Conservation (phyloP, 208 protist species). For the Leishmania arabica region DNA sequence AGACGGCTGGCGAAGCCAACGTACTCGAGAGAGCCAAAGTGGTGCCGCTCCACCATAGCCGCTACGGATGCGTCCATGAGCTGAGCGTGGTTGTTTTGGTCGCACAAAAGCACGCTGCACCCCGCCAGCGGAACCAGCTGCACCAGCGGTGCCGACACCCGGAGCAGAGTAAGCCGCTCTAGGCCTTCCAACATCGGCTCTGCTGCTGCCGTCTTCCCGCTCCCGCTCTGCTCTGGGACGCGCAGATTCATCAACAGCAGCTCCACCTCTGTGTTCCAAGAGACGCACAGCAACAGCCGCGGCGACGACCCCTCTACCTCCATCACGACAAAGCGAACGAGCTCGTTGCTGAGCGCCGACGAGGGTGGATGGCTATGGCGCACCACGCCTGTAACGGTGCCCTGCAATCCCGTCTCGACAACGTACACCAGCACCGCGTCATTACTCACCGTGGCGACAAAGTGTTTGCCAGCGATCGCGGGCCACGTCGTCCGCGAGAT, state of each 20-base stretch:
- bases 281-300: slow-evolving; percentile 50
- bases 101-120: slow-evolving; percentile 45
- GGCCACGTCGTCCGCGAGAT: slow-evolving; percentile 23
- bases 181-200: slow-evolving; percentile 28
- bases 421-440: slow-evolving; percentile 50
- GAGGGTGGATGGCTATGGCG: slow-evolving; percentile 39
- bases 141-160: slow-evolving; percentile 37
- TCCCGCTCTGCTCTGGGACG: slow-evolving; percentile 1
- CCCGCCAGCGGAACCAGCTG: slow-evolving; percentile 48
- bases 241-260: slow-evolving; percentile 47
- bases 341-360: slow-evolving; percentile 33
- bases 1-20: slow-evolving; percentile 32
- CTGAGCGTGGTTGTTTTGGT: slow-evolving; percentile 40
- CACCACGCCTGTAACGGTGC: slow-evolving; percentile 20
- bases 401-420: slow-evolving; percentile 42
- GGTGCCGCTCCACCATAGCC: slow-evolving; percentile 58
- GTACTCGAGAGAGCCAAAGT: slow-evolving; percentile 39
- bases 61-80: slow-evolving; percentile 61
- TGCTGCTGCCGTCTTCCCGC: not conserved
- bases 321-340: slow-evolving; percentile 48
- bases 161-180: slow-evolving; percentile 36
- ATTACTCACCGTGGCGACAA: slow-evolving; percentile 49
- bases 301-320: slow-evolving; percentile 25
- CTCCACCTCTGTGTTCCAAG: slow-evolving; percentile 62
- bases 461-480: slow-evolving; percentile 35